Evolutionary conservation across 768 basidiomycete species (phyloP), one percentile per base, ranked within the genome.

Genomic region (Lactifluus piperatus): DNA sequence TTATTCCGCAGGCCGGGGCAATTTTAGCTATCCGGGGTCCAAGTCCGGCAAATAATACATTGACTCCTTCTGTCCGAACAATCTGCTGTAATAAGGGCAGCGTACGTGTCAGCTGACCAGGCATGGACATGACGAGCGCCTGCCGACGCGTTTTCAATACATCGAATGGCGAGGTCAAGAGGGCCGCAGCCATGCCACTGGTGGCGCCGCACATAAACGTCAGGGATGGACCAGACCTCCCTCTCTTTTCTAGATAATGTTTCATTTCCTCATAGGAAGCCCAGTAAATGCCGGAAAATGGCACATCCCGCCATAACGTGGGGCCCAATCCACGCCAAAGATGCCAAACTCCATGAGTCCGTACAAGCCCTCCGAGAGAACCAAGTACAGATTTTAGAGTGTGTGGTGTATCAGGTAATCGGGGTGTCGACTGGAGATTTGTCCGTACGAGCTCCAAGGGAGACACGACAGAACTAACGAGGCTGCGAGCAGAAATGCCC

Each of bases 271-370:
- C 95, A 69, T 97, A 98, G 26, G 88, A 85, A 4, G 91, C 91
- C 97, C 97, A 99, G 68, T 99, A 99, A 32, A 95, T 75, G 11
- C 94, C 97, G 41, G 91, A 93, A 70, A 99, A 99, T 0, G 97
- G 95, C 6, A 98, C 94, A 66, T 99, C 97, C 51, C 97, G 81
- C 94, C 94, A 97, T 9, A 99, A 76, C 5, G 93, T 95, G 2
- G 94, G 82, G 0, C 88, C 88, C 8, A 99, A 77, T 0, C 97
- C 97, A 54, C 91, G 79, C 92, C 93, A 99, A 27, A 98, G 78
- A 50, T 81, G 86, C 10, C 75, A 71, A 6, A 84, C 65, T 6
- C 94, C 95, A 45, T 87, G 76, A 34, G 74, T 68, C 26, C 77
- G 79, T 11, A 88, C 84, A 11, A 90, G 72, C 0, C 65, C 69